Evolutionary conservation across 179 eudicot genomes (phyloP).

Genomic region (Amaranthus tricolor): DNA sequence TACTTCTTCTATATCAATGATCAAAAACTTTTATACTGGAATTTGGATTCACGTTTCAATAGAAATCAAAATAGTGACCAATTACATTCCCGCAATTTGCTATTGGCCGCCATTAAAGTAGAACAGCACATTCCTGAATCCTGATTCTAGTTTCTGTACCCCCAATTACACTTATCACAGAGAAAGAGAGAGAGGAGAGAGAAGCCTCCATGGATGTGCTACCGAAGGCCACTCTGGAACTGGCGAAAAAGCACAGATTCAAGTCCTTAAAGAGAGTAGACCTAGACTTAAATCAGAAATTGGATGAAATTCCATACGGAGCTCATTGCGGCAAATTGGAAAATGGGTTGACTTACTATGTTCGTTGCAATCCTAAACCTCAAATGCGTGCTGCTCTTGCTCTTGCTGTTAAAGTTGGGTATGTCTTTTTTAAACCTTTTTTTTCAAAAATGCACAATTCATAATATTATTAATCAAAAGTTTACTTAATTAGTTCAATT

Average conservation of each 20-base stretch:
- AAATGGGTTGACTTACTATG: constrained; percentile 72
- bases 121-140: too few relatives aligned
- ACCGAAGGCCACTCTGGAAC: constrained; percentile 48
- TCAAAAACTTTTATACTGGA: too few relatives aligned
- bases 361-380: constrained; percentile 70
- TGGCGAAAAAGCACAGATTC: constrained; percentile 50
- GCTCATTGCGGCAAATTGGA: constrained; percentile 54
- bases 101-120: too few relatives aligned
- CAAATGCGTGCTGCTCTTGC: constrained; percentile 80
- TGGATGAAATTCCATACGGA: constrained; percentile 51
- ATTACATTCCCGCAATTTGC: too few relatives aligned
- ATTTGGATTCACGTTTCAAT: too few relatives aligned
- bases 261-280: constrained; percentile 51
- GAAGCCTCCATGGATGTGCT: constrained; percentile 50
- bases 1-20: too few relatives aligned
- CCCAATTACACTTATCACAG: not conserved
- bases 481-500: too few relatives aligned
- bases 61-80: too few relatives aligned
- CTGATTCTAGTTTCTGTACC: too few relatives aligned
- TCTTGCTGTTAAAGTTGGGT: constrained; percentile 85
- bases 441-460: not conserved
- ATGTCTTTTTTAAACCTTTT: not conserved
- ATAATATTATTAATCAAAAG: too few relatives aligned
- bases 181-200: not conserved
- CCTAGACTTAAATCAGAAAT: constrained; percentile 35